Percentiles rank a stretch among this genome's conserved stretches.
Conservation (phyloP, 192 early-diverging fungal species). For the Umbelopsis vinacea region DNA sequence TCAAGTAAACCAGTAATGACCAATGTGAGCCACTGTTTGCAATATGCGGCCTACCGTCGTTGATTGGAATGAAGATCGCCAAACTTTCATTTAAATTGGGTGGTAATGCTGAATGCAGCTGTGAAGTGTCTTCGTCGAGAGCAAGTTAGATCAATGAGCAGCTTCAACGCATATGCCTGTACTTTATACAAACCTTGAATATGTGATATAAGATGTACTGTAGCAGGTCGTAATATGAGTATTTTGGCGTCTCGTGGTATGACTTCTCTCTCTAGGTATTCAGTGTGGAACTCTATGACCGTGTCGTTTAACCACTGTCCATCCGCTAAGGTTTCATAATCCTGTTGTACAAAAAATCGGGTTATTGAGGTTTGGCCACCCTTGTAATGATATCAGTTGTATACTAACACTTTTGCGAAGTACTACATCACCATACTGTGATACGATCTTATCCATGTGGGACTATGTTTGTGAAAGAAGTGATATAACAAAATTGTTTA, state of each 20-base stretch:
- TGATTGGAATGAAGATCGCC: constrained; percentile 33
- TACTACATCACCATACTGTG: constrained; percentile 30
- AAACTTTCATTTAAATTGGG: constrained; percentile 10
- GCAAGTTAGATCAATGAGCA: no score
- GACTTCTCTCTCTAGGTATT: constrained; percentile 27
- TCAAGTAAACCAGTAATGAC: constrained; percentile 31
- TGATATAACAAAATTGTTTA: no score
- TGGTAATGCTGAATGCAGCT: constrained; percentile 26
- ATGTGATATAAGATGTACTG: constrained; percentile 26
- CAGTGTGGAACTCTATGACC: constrained; percentile 34
- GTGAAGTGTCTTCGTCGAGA: not conserved
- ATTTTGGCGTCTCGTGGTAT: constrained; percentile 21
- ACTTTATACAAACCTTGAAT: constrained; percentile 8
- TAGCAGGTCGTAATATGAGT: constrained; percentile 27
- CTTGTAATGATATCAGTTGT: not conserved
- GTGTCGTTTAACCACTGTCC: constrained; percentile 35
- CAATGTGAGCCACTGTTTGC: constrained; percentile 37
- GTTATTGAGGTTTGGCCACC: not conserved
- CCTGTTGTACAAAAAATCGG: constrained; percentile 7
- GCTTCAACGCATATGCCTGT: no score
- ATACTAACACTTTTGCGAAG: constrained; percentile 23
- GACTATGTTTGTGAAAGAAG: no score
- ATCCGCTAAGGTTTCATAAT: constrained; percentile 19
- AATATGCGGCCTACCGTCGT: constrained; percentile 26
- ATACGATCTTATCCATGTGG: constrained; percentile 13